phyloP scores from a whole-genome alignment of 2,329 filamentous ascomycete species.

The Aschersonia sp. region DNA sequence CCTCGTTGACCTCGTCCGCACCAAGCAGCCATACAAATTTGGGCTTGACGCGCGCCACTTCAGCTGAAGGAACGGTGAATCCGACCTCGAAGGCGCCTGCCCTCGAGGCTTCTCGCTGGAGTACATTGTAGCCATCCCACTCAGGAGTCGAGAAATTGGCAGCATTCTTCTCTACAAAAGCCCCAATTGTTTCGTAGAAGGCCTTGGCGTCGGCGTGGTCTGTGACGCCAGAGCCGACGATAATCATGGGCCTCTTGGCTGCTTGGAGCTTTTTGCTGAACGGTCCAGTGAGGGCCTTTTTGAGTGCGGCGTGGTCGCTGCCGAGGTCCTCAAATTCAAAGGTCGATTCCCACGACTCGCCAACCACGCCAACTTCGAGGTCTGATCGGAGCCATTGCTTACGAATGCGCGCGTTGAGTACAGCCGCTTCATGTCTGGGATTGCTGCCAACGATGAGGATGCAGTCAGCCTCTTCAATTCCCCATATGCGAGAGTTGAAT shows the following conservation, averaged over 20 bases:
- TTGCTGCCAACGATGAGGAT: conserved; percentile 93
- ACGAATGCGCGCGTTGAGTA: conserved; percentile 88
- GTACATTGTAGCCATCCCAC: conserved; percentile 96
- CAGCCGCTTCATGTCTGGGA: conserved; percentile 85
- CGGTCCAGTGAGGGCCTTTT: conserved; percentile 68
- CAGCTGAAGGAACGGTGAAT: conserved; percentile 72
- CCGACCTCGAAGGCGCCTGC: conserved; percentile 92
- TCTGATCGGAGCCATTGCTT: conserved; percentile 97
- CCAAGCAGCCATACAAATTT: conserved; percentile 97
- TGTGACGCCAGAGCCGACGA: conserved; percentile 81
- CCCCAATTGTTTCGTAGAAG: conserved; percentile 80
- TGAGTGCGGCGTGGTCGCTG: conserved; percentile 61
- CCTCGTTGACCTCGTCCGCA: conserved; percentile 76
- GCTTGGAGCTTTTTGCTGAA: conserved; percentile 87
- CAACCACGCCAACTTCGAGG: conserved; percentile 81
- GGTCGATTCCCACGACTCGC: conserved; percentile 82
- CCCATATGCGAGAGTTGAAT: conserved; percentile 92
- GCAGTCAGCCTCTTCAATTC: conserved; percentile 84
- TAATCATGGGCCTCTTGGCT: conserved; percentile 91
- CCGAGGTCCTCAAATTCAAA: conserved; percentile 93
- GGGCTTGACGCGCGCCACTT: conserved; percentile 70
- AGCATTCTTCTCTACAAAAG: conserved; percentile 88
- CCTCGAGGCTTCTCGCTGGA: conserved; percentile 85
- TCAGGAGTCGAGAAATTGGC: conserved; percentile 75
- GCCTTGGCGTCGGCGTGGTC: conserved; percentile 87